A percentile compares a stretch with the other conserved stretches of the same genome.
phyloP scores from a whole-genome alignment of 345 rosid genomes.

The Eucalyptus polybractea region DNA sequence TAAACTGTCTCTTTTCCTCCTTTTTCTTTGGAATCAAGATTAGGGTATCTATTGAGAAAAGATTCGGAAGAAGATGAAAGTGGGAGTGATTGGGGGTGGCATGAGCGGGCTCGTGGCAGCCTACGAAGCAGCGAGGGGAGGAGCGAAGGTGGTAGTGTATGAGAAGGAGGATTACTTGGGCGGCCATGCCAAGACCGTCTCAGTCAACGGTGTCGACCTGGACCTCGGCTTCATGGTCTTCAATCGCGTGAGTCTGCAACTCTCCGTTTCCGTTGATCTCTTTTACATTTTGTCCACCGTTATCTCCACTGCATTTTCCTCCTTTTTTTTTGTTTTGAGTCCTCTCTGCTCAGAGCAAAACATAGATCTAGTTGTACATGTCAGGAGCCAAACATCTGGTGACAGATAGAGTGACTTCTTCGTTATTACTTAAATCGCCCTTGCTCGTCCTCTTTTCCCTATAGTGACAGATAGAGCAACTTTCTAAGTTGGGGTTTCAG shows the following conservation, averaged over 20 bases:
- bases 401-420: not conserved
- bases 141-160: slow-evolving; percentile 22
- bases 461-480: too few species aligned
- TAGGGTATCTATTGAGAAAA: not conserved
- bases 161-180: slow-evolving; percentile 30
- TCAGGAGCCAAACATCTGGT: not conserved
- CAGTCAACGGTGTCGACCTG: slow-evolving; percentile 12
- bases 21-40: not conserved
- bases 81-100: slow-evolving; percentile 33
- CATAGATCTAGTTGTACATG: not conserved
- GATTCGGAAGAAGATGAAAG: not conserved
- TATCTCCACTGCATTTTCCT: not conserved
- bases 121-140: slow-evolving; percentile 7
- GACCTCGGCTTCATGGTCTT: slow-evolving; percentile 44
- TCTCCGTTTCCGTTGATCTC: not conserved
- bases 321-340: not conserved
- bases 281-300: not conserved
- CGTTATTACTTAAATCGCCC: not conserved
- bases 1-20: not conserved
- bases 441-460: not conserved
- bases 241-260: slow-evolving; percentile 11
- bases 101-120: slow-evolving; percentile 31
- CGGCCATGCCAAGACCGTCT: slow-evolving; percentile 27
- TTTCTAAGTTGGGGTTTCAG: not conserved
- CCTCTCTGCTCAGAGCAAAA: not conserved